Base-by-base conservation (phyloP, 164 flowering plant species). In the Annona squamosa region DNA sequence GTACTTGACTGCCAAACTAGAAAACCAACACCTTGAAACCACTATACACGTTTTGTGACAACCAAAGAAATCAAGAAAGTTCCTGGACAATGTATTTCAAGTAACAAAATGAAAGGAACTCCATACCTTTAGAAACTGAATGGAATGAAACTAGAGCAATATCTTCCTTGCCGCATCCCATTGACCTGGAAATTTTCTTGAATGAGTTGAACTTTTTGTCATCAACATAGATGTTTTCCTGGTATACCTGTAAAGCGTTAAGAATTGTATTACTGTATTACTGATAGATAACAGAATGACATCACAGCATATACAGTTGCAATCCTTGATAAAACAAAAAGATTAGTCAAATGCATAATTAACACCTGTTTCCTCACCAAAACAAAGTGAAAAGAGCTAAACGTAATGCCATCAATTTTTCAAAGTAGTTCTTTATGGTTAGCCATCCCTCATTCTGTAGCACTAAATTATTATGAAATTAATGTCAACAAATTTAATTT, bases 131-230 rank as follows among this genome's bases (percentile, higher is more conserved):
- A 45, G 99, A 96, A 69, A 96, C 96, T 12, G 98, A 96, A 77
- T 96, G 99, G 70, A 89, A 93, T 18, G 99, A 96, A 18, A 92
- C 98, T 48, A 96, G 65, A 63, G 92, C 68, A 68, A 96, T 82
- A 77, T 93, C 98, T 65, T 88, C 76, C 77, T 92, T 97, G 2
- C 97, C 90, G 68, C 88, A 92, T 3, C 97, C 98, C 95, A 93
- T 89, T 41, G 95, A 89, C 69, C 98, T 89, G 46, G 97, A 77
- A 73, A 96, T 72, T 82, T 96, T 93, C 90, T 93, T 96, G 74
- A 96, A 96, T 1, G 99, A 96, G 76, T 93, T 89, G 72, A 96
- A 96, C 72, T 85, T 77, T 81, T 96, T 96, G 78, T 96, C 95
- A 17, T 90, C 90, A 52, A 86, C 97, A 79, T 96, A 93, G 61